Evolutionary conservation across 2,329 filamentous ascomycete genomes (phyloP).

Genomic region (Aspergillus clavatus): DNA sequence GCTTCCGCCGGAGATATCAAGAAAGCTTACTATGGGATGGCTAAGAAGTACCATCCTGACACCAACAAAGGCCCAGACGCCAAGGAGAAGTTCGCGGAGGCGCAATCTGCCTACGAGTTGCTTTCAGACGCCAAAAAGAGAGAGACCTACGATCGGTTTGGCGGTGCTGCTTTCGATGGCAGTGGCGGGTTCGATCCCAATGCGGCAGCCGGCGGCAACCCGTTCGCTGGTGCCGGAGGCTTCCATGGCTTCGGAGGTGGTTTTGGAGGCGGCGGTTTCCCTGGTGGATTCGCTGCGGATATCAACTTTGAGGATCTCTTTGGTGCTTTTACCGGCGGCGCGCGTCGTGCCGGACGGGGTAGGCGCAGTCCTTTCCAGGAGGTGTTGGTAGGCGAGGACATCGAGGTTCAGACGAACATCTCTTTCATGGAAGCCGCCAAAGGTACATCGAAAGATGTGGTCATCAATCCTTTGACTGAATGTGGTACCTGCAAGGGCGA

Average conservation of each 20-base stretch:
- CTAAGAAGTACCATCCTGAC: constrained; percentile 96
- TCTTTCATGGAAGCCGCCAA: constrained; percentile 96
- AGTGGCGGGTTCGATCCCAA: constrained; percentile 73
- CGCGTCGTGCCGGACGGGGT: constrained; percentile 48
- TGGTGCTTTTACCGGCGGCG: constrained; percentile 69
- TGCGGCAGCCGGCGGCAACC: constrained; percentile 48
- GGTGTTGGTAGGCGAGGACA: constrained; percentile 87
- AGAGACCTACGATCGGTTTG: constrained; percentile 86
- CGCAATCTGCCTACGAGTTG: constrained; percentile 90
- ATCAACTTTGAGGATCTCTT: constrained; percentile 98
- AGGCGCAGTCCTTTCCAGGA: constrained; percentile 71
- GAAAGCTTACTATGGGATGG: constrained; percentile 94
- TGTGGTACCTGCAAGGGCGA: constrained; percentile 80
- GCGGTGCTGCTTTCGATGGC: constrained; percentile 67
- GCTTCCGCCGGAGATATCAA: constrained; percentile 89
- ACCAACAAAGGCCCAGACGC: constrained; percentile 93
- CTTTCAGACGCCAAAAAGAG: constrained; percentile 90
- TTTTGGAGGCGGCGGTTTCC: constrained; percentile 48
- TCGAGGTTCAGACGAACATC: constrained; percentile 88
- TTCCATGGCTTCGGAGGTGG: constrained; percentile 56
- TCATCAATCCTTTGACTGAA: constrained; percentile 71
- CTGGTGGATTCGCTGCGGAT: constrained; percentile 66
- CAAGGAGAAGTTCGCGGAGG: constrained; percentile 90
- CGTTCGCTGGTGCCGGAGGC: constrained; percentile 57
- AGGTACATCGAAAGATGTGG: constrained; percentile 81